These are phyloP conservation scores for Penicillium canescens DNA, from an alignment of 495 filamentous ascomycete genomes.

Conservation along the genomic window DNA sequence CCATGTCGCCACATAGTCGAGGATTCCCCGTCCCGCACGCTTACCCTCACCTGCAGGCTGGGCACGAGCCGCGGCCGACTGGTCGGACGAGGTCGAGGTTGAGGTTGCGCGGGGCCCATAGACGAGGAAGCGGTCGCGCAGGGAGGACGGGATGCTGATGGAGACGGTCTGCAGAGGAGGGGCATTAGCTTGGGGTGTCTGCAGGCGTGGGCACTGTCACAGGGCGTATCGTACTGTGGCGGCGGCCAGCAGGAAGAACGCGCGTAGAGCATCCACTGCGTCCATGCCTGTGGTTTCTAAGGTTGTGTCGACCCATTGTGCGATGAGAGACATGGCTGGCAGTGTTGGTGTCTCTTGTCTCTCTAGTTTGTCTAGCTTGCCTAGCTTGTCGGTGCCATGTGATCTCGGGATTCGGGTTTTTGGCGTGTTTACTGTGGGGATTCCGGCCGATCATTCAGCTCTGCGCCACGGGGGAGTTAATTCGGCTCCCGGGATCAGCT, in stretches of 20 bases:
- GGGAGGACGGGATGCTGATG: conserved; percentile 48
- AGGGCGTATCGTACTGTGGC: conserved; percentile 44
- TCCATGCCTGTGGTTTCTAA: conserved; percentile 39
- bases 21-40: conserved; percentile 12
- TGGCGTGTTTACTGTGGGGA: conserved; percentile 6
- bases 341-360: background rate
- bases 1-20: conserved; percentile 55
- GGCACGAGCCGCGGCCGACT: background rate
- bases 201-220: conserved; percentile 7
- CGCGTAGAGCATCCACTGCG: conserved; percentile 40
- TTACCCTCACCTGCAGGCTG: background rate
- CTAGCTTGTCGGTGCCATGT: background rate
- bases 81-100: conserved; percentile 14
- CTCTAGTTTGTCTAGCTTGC: background rate
- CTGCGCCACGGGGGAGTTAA: conserved; percentile 1
- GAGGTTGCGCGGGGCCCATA: conserved; percentile 58
- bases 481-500: conserved; percentile 1
- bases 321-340: conserved; percentile 22
- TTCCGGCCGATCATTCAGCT: conserved; percentile 2
- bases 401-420: conserved; percentile 1
- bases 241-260: conserved; percentile 46
- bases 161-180: conserved; percentile 49
- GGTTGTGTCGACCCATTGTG: conserved; percentile 21
- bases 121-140: conserved; percentile 54
- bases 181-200: conserved; percentile 15